Evolutionary conservation across 495 filamentous ascomycete genomes (phyloP).

Genomic region (Jackrogersella multiformis): DNA sequence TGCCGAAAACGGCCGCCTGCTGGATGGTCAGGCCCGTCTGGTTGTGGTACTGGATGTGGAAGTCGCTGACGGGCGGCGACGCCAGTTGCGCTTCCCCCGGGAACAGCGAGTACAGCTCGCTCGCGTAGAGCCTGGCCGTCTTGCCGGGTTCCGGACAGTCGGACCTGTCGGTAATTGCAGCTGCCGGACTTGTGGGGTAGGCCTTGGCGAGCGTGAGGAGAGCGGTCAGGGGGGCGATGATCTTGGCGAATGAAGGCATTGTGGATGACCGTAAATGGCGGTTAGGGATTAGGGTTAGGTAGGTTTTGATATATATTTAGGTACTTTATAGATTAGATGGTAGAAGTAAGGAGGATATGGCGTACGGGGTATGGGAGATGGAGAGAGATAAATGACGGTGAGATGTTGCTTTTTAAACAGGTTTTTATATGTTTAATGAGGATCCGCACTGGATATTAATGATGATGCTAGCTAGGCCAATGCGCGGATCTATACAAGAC

Average conservation of each 20-base stretch:
- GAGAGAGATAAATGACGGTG: not conserved
- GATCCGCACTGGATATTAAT: not conserved
- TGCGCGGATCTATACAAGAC: slow-evolving; percentile 1
- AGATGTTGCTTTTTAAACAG: slow-evolving; percentile 1
- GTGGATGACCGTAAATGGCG: not conserved
- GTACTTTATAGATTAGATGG: not conserved
- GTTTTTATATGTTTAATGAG: not conserved
- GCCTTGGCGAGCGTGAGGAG: not conserved
- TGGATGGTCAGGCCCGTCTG: slow-evolving; percentile 12
- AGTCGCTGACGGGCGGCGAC: not conserved
- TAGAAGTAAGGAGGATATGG: not conserved
- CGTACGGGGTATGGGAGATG: not conserved
- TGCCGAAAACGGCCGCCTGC: slow-evolving; percentile 13
- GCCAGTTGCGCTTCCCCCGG: not conserved
- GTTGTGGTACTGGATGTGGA: slow-evolving; percentile 30
- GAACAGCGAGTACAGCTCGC: slow-evolving; percentile 16
- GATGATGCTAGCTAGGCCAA: too few species aligned
- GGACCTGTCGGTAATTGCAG: not conserved
- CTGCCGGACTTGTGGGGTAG: not conserved
- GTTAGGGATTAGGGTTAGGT: not conserved
- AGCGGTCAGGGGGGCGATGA: slow-evolving; percentile 1
- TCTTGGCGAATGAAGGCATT: slow-evolving; percentile 17
- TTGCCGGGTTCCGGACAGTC: not conserved
- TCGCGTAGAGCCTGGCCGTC: slow-evolving; percentile 7
- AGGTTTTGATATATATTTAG: not conserved